These are phyloP conservation scores for Lolium perenne DNA, from an alignment of 176 grass and related monocot species.

Conservation along the genomic window DNA sequence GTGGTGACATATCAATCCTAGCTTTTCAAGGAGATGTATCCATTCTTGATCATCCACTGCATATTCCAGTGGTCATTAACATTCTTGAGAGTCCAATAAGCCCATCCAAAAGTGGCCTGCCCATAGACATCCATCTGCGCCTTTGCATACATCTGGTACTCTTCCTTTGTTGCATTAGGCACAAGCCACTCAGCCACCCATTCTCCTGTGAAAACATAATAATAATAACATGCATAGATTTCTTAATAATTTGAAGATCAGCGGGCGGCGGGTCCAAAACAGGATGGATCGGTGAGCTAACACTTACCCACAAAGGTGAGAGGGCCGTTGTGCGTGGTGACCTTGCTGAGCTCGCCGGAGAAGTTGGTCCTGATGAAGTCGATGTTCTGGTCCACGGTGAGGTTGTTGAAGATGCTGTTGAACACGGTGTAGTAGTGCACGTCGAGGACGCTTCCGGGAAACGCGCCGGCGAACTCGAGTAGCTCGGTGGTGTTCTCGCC, in stretches of 20 bases:
- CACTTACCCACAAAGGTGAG: conserved; percentile 59
- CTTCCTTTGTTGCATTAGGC: conserved; percentile 2
- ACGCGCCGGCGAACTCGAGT: conserved; percentile 42
- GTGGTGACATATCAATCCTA: background rate
- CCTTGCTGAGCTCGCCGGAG: conserved; percentile 15
- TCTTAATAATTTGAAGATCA: no score
- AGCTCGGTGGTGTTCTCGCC: conserved; percentile 43
- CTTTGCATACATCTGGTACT: conserved; percentile 50
- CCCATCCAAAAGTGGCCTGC: conserved; percentile 68
- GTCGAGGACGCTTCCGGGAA: conserved; percentile 49
- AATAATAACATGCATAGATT: background rate
- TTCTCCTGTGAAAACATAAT: conserved; percentile 38
- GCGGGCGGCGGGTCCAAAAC: background rate
- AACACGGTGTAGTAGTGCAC: conserved; percentile 58
- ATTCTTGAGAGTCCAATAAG: conserved; percentile 70
- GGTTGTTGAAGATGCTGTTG: conserved; percentile 15
- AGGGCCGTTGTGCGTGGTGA: conserved; percentile 50
- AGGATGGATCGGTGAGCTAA: background rate
- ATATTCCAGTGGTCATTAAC: conserved; percentile 61
- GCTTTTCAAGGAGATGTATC: conserved; percentile 49
- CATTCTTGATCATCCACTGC: conserved; percentile 82
- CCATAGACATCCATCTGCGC: conserved; percentile 52
- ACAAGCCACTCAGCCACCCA: conserved; percentile 55
- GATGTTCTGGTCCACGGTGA: conserved; percentile 69
- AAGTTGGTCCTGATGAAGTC: conserved; percentile 44